Conservation (phyloP, 2,329 filamentous ascomycete species). For the Nothophoma quercina region DNA sequence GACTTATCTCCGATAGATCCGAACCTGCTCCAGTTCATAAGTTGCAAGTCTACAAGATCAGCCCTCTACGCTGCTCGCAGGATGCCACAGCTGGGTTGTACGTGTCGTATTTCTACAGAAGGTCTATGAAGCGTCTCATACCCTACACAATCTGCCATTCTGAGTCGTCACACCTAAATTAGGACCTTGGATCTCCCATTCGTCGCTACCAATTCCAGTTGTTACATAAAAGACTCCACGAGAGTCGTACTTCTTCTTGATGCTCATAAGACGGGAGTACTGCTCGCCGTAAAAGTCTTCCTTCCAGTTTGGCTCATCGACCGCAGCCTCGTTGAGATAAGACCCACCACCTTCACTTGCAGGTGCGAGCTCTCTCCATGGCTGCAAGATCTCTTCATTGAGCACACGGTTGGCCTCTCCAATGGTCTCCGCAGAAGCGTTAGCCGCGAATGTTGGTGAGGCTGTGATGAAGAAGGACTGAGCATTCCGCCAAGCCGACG, state of each 20-base stretch:
- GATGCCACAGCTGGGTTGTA: no score
- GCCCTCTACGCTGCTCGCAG: no score
- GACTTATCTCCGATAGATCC: no score
- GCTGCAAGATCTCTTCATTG: conserved; percentile 1
- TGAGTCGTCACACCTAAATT: conserved; percentile 1
- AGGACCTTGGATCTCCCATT: conserved; percentile 14
- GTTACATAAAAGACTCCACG: conserved; percentile 30
- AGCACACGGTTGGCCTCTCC: neutral
- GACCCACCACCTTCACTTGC: neutral
- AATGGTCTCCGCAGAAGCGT: neutral
- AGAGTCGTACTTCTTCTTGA: conserved; percentile 35
- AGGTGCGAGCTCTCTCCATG: neutral
- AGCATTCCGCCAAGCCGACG: neutral
- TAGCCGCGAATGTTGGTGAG: neutral
- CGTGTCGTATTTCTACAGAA: no score
- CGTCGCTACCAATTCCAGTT: conserved; percentile 30
- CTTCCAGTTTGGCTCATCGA: conserved; percentile 34
- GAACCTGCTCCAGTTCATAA: no score
- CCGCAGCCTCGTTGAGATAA: conserved; percentile 32
- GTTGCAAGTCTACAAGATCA: no score
- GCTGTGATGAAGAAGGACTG: neutral
- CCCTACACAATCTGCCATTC: neutral
- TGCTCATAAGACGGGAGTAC: conserved; percentile 26
- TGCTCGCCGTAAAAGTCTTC: conserved; percentile 32
- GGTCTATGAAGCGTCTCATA: no score